Conservation (phyloP, 139 green algal species). For the Microglena sp. region DNA sequence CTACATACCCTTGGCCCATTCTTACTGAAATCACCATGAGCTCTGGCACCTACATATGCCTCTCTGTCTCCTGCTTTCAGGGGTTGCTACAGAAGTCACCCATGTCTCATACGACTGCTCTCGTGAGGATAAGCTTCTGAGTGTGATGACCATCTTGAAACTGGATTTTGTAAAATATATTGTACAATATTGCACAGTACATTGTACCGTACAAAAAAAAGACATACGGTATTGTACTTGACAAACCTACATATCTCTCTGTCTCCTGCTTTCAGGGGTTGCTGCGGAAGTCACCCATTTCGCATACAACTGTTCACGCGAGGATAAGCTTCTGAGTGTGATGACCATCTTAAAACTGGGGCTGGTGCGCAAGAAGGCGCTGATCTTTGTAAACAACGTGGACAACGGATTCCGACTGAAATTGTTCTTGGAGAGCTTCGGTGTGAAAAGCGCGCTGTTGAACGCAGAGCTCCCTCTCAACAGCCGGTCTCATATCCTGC, state of each 20-base stretch:
- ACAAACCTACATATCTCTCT: neutral
- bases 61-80: no score
- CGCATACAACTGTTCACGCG: conserved; percentile 8
- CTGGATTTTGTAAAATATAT: no score
- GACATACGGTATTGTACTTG: no score
- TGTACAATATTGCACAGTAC: no score
- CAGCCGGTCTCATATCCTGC: neutral
- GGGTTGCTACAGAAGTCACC: no score
- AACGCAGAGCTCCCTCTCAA: neutral
- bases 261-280: conserved; percentile 8
- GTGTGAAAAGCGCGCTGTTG: neutral
- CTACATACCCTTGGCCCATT: no score
- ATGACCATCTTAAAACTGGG: conserved; percentile 75
- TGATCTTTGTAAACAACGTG: conserved; percentile 88
- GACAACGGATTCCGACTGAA: conserved; percentile 22
- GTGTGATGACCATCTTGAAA: no score
- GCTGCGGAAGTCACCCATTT: conserved; percentile 52
- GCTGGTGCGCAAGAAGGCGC: conserved; percentile 64
- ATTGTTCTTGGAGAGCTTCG: neutral
- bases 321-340: conserved; percentile 56
- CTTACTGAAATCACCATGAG: no score
- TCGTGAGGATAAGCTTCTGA: no score
- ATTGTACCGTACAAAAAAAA: no score
- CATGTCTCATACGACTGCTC: no score
- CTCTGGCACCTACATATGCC: no score